Evolutionary conservation across 2,329 filamentous ascomycete genomes (phyloP).

Genomic region (Ambrosiella xylebori): DNA sequence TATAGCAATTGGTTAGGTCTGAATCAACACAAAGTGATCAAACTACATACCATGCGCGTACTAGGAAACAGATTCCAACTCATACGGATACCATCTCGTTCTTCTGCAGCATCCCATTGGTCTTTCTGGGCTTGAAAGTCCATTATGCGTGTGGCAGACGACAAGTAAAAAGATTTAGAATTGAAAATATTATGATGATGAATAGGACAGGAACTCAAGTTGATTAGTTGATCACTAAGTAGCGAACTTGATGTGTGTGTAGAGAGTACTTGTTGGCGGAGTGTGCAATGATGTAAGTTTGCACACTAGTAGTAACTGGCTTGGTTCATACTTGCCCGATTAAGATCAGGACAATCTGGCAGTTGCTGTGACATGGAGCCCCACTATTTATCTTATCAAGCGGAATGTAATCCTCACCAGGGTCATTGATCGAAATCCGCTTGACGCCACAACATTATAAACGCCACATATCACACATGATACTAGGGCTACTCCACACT

Average conservation of each 20-base stretch:
- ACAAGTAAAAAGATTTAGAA: too few relatives aligned
- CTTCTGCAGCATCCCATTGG: conserved; percentile 91
- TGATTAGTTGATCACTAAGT: too few relatives aligned
- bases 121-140: conserved; percentile 42
- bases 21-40: conserved; percentile 33
- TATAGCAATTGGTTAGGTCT: conserved; percentile 21
- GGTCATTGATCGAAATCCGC: background rate
- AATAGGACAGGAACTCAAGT: too few relatives aligned
- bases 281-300: too few relatives aligned
- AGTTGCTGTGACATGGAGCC: background rate
- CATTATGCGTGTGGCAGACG: background rate
- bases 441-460: conserved; percentile 9
- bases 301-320: too few relatives aligned
- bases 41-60: conserved; percentile 62
- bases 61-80: conserved; percentile 99
- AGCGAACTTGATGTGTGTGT: too few relatives aligned
- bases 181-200: too few relatives aligned
- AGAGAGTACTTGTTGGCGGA: too few relatives aligned
- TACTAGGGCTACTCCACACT: conserved; percentile 12
- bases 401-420: background rate
- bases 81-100: conserved; percentile 83
- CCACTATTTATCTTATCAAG: conserved; percentile 1
- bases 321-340: background rate
- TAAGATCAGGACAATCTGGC: conserved; percentile 3
- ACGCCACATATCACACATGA: background rate